Base-by-base conservation (phyloP, 1,284 basidiomycete species). In the Inonotus obliquus region DNA sequence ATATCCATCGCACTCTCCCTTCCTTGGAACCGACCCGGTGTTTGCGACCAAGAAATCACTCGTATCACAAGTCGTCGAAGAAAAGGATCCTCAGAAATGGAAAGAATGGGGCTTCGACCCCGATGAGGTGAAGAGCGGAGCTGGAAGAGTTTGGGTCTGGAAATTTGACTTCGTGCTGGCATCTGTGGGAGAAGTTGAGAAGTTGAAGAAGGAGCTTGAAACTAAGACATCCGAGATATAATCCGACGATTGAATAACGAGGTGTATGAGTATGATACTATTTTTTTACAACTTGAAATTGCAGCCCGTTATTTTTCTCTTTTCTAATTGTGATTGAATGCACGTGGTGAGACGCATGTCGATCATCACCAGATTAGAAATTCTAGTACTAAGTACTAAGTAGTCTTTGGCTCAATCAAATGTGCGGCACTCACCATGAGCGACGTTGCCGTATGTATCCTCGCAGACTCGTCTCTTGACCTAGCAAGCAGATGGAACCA, bases 401-500 rank as follows among this genome's bases (percentile, higher is more conserved):
- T 32, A 9, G 32, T 32, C 32, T 9, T 45, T 21, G 3, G 6
- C 6, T 51, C 48, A 25, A 4, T 23, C 21, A 38, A 17, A 19
- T 32, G 10, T 1, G 11, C 48, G 14, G 17, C 10, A 32, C 21
- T 13, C n/a, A 19, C 37, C n/a, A 56, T 57, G 55, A 55, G 35
- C 39, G 48, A 56, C 47, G 65, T 76, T 57, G 68, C 83, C 11
- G 73, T 90, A 25, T 81, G 78, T 0, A 79, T 84, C 61, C 79
- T 91, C 55, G 75, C 86, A 53, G 88, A 91, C 60, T 80, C 85
- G 1, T 89, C 88, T 7, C 71, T 83, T 2, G 66, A 76, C 0
- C 74, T 91, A 4, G 77, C 78, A 4, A 65, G 72, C 1, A 81
- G 86, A 69, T 90, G 86, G 87, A 65, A 66, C 0, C 70, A 69